phyloP scores from a whole-genome alignment of 306 rosid species.

The Oxytropis ochrocephala region DNA sequence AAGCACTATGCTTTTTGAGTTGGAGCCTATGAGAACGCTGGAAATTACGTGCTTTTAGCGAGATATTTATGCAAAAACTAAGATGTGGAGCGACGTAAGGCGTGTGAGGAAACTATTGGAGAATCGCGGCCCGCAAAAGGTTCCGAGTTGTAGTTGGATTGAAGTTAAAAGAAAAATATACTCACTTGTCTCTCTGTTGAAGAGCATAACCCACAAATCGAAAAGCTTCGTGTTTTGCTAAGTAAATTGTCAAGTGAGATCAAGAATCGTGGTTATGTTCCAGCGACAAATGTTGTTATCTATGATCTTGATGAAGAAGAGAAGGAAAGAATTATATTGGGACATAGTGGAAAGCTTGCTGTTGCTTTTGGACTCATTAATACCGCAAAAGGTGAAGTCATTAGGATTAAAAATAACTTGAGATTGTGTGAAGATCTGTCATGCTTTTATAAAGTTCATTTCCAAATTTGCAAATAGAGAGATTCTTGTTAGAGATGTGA shows the following conservation, averaged over 20 bases:
- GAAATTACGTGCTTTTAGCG: slow-evolving; percentile 87
- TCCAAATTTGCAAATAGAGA: slow-evolving; percentile 73
- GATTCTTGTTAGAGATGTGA: slow-evolving; percentile 87
- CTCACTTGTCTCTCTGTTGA: slow-evolving; percentile 59
- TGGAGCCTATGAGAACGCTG: slow-evolving; percentile 81
- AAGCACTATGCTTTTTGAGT: slow-evolving; percentile 54
- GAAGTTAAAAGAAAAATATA: slow-evolving; percentile 70
- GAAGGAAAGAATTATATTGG: slow-evolving; percentile 72
- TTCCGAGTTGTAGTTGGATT: slow-evolving; percentile 84
- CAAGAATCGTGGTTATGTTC: neutral
- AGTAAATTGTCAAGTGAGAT: neutral
- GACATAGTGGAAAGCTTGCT: slow-evolving; percentile 89
- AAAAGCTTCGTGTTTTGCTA: slow-evolving; percentile 62
- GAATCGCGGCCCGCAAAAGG: slow-evolving; percentile 51
- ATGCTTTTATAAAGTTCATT: slow-evolving; percentile 72
- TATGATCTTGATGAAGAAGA: slow-evolving; percentile 60
- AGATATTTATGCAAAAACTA: slow-evolving; percentile 68
- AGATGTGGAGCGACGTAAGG: slow-evolving; percentile 68
- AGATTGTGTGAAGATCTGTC: slow-evolving; percentile 95
- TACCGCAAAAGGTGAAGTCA: slow-evolving; percentile 55
- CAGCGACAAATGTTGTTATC: neutral
- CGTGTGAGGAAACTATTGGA: slow-evolving; percentile 63
- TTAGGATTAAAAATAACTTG: slow-evolving; percentile 78
- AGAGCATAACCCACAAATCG: slow-evolving; percentile 61
- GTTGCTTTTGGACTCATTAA: slow-evolving; percentile 93